Evolutionary conservation across 257 asterid genomes (phyloP), one percentile per base, ranked within the genome.

Genomic region (Fraxinus quadrangulata): DNA sequence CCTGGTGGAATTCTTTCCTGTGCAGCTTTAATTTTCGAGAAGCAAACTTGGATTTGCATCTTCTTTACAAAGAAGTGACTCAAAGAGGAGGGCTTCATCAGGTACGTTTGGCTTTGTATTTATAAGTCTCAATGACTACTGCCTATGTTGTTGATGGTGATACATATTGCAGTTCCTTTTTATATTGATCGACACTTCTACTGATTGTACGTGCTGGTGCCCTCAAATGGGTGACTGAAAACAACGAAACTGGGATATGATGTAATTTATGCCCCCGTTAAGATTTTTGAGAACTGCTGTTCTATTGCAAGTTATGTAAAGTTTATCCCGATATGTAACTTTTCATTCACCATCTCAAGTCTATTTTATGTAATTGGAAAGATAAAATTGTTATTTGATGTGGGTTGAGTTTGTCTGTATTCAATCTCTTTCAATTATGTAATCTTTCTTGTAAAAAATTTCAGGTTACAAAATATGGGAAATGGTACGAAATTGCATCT

Each of bases 401-500:
- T 16, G 14, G 6, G n/a, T 47, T 47, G 36, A 19, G 73, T 45
- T n/a, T 17, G 28, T 8, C 51, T 3, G 23, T 37, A 13, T 51
- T 23, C 65, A n/a, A 56, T 37, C 24, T 33, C 14, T 21, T 21
- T 34, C 47, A 24, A 36, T 61, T 65, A 33, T 65, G 42, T 13
- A 12, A 51, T 70, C 12, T 34, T 37, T 68, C 1, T 24, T 2
- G 3, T 5, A 45, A 26, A 45, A 69, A 31, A 24, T 54, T 75
- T 56, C 75, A 92, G 97, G 96, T 90, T 67, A 88, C 89, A 8
- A 86, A 78, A 80, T 81, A 47, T 78, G 90, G 90, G 19, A 89
- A 85, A 82, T 92, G 97, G 97, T 86, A 84, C 7, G 97, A 89
- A 37, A 87, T 92, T 70, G 92, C 90, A 74, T 73, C 85, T 30